phyloP scores from a whole-genome alignment of 1,139 yeast genomes.

The Hyphopichia buzzinii region DNA sequence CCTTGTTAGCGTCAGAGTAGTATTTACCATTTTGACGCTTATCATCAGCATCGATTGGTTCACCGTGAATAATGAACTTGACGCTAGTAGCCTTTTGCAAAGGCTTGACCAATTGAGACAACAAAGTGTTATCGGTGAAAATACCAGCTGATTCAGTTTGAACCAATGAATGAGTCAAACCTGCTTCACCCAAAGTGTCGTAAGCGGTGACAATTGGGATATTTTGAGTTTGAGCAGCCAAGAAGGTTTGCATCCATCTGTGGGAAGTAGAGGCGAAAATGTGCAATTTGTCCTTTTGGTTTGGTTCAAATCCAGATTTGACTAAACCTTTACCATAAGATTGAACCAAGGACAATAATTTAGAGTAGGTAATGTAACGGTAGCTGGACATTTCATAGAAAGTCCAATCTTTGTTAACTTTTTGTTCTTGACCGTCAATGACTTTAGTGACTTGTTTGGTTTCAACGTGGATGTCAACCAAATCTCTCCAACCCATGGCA shows the following conservation, averaged over 20 bases:
- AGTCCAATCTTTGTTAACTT: constrained; percentile 83
- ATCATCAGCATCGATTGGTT: constrained; percentile 58
- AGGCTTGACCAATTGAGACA: constrained; percentile 68
- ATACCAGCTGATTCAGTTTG: constrained; percentile 79
- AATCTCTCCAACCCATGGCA: constrained; percentile 81
- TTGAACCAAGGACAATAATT: constrained; percentile 50
- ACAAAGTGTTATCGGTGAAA: constrained; percentile 77
- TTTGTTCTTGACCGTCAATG: constrained; percentile 70
- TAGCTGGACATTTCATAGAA: constrained; percentile 79
- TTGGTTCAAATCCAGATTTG: constrained; percentile 69
- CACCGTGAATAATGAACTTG: constrained; percentile 70
- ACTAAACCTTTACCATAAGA: constrained; percentile 73
- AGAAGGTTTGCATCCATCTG: constrained; percentile 85
- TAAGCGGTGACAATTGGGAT: constrained; percentile 94
- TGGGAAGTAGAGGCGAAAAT: constrained; percentile 84
- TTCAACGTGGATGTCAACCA: constrained; percentile 72
- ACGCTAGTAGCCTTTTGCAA: constrained; percentile 61
- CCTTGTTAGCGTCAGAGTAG: constrained; percentile 54
- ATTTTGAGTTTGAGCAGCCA: constrained; percentile 73
- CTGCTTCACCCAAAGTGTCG: constrained; percentile 92
- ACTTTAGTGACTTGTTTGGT: constrained; percentile 70
- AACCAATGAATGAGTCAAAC: constrained; percentile 79
- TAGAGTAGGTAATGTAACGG: constrained; percentile 59
- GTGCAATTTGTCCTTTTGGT: constrained; percentile 64
- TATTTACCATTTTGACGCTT: constrained; percentile 61